Evolutionary conservation across 306 rosid species (phyloP).

Genomic region (Fragaria ananassa): DNA sequence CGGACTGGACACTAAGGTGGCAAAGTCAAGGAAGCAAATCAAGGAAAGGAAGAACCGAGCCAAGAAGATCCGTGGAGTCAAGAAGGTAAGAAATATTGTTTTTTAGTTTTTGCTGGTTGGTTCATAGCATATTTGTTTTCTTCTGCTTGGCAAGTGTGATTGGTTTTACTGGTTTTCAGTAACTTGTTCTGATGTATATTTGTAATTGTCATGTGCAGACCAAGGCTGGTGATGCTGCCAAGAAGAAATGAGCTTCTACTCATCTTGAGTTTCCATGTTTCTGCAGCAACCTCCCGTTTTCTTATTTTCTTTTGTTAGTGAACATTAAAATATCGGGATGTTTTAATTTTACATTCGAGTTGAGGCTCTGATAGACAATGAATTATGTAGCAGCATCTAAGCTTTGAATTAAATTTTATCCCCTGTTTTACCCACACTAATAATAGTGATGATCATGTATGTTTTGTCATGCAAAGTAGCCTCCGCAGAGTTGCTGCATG

Average conservation of each 20-base stretch:
- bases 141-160: not conserved
- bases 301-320: not conserved
- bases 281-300: not conserved
- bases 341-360: not conserved
- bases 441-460: not conserved
- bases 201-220: constrained; percentile 38
- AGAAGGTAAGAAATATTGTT: constrained; percentile 48
- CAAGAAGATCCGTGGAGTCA: constrained; percentile 77
- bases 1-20: constrained; percentile 71
- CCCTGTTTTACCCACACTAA: not conserved
- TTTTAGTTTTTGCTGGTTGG: not conserved
- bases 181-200: not conserved
- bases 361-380: not conserved
- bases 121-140: not conserved
- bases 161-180: not conserved
- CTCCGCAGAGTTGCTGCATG: not conserved
- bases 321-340: not conserved
- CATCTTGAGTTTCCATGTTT: constrained; percentile 3
- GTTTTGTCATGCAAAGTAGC: not conserved
- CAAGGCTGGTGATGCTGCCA: constrained; percentile 80
- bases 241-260: constrained; percentile 58
- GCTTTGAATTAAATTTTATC: not conserved
- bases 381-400: not conserved
- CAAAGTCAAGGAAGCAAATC: constrained; percentile 76
- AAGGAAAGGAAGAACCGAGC: constrained; percentile 85